phyloP scores from a whole-genome alignment of 768 basidiomycete species.

The Xerocomus potaroensis region DNA sequence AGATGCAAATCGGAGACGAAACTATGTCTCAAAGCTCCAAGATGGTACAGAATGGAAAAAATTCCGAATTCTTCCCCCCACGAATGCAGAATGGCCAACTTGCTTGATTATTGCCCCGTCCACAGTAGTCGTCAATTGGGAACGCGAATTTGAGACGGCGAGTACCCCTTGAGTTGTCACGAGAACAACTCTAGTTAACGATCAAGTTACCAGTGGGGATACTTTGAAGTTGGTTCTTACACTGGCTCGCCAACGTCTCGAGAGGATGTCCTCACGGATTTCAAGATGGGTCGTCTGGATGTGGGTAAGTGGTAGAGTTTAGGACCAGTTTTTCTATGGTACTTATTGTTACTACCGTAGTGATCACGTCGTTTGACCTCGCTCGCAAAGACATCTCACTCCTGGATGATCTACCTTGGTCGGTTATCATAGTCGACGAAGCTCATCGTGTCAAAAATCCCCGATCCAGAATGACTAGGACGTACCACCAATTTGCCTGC shows the following conservation, averaged over 20 bases:
- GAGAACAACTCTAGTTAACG: neutral
- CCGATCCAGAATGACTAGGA: conserved; percentile 55
- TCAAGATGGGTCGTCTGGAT: conserved; percentile 79
- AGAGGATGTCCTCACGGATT: conserved; percentile 57
- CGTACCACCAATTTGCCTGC: conserved; percentile 69
- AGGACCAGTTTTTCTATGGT: neutral
- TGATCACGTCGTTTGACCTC: conserved; percentile 77
- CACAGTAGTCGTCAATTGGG: conserved; percentile 85
- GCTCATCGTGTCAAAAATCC: conserved; percentile 88
- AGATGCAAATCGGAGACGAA: conserved; percentile 64
- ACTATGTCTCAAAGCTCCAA: conserved; percentile 63
- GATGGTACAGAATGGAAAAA: conserved; percentile 53
- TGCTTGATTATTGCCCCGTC: conserved; percentile 85
- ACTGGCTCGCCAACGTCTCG: conserved; percentile 51
- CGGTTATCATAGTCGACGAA: conserved; percentile 80
- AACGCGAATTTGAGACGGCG: conserved; percentile 81
- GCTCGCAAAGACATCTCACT: conserved; percentile 67
- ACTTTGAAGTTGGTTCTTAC: conserved; percentile 83
- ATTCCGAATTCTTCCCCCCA: conserved; percentile 51
- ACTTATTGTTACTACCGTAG: conserved; percentile 34
- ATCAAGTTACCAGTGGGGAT: conserved; percentile 68
- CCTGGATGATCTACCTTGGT: conserved; percentile 67
- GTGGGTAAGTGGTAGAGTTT: conserved; percentile 51
- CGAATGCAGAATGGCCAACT: conserved; percentile 79
- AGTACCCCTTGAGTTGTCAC: conserved; percentile 9